Evolutionary conservation across 139 green algal genomes (phyloP), one percentile per base, ranked within the genome.

Genomic region (Coccomyxa sp.): DNA sequence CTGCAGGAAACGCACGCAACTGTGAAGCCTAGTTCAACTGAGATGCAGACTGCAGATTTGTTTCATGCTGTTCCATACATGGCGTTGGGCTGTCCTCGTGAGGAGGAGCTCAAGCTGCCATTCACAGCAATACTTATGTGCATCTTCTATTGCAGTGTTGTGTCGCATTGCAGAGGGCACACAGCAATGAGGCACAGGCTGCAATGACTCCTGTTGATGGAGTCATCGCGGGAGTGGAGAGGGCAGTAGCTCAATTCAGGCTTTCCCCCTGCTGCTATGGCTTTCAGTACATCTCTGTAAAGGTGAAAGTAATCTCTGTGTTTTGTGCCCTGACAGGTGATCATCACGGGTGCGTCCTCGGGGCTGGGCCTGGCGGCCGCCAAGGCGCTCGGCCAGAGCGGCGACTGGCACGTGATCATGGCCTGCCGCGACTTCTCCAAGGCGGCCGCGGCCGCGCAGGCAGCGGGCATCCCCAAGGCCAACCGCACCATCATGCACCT

Each of bases 351-450:
- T 68, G 95, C 95, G 28, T 96, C 93, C 23, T 96, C 91, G 12
- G 95, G 95, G 32, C 89, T 98, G 66, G 95, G 95, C 81, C 91
- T 98, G 13, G 91, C 94, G 82, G 92, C 94, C 57, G 92, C 95
- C 74, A 95, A 93, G 78, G 25, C 38, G 67, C 81, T 84, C 18
- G 79, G 28, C 13, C 30, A 83, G 17, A 28, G 31, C 21, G 93
- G 94, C 38, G 90, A 97, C 27, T 98, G 94, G 93, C 92, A 96
- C 84, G 94, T 98, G 57, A 88, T 98, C 85, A 97, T 97, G 93
- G 90, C 88, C 45, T 89, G 83, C 82, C 85, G 94, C 67, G 90
- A 97, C 90, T 95, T 92, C 83, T 85, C 84, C 58, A 97, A 97
- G 91, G 90, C 90, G 13, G 88, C 93, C 80, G 77, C 38, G 14